These are phyloP conservation scores for Blastobotrys americana DNA, from an alignment of 805 yeast genomes.

Conservation along the genomic window DNA sequence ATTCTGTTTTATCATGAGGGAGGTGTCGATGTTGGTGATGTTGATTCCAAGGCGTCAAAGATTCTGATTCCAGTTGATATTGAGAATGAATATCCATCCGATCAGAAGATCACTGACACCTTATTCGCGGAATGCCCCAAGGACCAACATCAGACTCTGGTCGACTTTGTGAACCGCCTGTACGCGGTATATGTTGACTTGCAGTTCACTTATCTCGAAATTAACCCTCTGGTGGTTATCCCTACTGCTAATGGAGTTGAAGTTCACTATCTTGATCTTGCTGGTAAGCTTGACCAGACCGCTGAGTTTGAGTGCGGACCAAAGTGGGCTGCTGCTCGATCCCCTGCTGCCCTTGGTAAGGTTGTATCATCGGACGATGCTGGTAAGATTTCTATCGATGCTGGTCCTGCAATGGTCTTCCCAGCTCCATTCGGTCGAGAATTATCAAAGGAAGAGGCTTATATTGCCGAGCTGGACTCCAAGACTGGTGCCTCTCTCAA, in stretches of 20 bases:
- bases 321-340: constrained; percentile 42
- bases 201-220: constrained; percentile 42
- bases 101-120: constrained; percentile 29
- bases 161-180: constrained; percentile 40
- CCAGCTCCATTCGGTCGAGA: constrained; percentile 45
- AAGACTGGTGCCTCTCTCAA: constrained; percentile 43
- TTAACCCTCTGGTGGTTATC: constrained; percentile 40
- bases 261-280: constrained; percentile 41
- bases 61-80: constrained; percentile 39
- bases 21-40: constrained; percentile 43
- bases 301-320: constrained; percentile 45
- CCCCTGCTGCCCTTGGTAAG: constrained; percentile 36
- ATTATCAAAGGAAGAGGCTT: constrained; percentile 38
- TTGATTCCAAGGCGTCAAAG: constrained; percentile 40
- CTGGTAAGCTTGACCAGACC: constrained; percentile 43
- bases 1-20: constrained; percentile 43
- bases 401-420: constrained; percentile 43
- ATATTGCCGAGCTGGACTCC: constrained; percentile 42
- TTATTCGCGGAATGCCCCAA: constrained; percentile 36
- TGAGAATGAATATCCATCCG: constrained; percentile 34
- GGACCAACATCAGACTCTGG: constrained; percentile 35
- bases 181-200: constrained; percentile 42
- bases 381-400: constrained; percentile 31
- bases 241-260: constrained; percentile 35
- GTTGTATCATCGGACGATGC: constrained; percentile 17